These are phyloP conservation scores for Chlamydomonas urium DNA, from an alignment of 139 green algal species.

Conservation along the genomic window DNA sequence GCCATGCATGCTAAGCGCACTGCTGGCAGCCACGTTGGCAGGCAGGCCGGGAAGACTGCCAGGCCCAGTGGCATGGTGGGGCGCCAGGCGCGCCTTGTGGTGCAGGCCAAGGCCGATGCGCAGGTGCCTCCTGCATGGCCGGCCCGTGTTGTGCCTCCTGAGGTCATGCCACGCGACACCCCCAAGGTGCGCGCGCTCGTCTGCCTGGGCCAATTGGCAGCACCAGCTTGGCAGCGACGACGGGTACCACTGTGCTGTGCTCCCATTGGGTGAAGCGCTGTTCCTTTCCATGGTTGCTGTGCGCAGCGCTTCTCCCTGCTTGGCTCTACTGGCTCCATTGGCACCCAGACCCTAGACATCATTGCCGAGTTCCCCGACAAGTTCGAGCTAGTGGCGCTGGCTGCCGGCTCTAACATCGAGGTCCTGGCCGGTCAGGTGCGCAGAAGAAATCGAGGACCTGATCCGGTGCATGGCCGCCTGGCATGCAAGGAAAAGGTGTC, in stretches of 20 bases:
- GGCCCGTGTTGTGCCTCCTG: constrained; percentile 40
- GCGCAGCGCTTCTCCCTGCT: constrained; percentile 92
- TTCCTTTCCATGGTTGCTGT: constrained; percentile 3
- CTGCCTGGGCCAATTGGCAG: no score
- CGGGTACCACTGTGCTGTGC: background rate
- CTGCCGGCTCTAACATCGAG: constrained; percentile 88
- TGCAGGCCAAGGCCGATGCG: no score
- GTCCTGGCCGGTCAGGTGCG: constrained; percentile 86
- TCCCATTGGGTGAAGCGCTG: no score
- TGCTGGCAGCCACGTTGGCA: no score
- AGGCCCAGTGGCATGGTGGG: no score
- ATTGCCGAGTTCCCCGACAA: constrained; percentile 89
- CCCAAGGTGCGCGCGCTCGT: constrained; percentile 44
- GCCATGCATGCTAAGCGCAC: no score
- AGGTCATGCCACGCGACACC: constrained; percentile 33
- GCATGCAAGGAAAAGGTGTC: no score
- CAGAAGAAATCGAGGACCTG: no score
- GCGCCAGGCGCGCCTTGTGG: no score
- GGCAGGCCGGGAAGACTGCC: no score
- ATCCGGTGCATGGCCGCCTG: background rate
- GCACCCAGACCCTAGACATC: constrained; percentile 99
- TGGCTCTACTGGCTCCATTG: constrained; percentile 91
- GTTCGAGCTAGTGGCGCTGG: constrained; percentile 88
- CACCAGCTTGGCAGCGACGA: no score
- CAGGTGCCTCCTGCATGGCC: constrained; percentile 41